phyloP scores from a whole-genome alignment of 371 early-diverging fungal genomes.

The Mortierella sp. region DNA sequence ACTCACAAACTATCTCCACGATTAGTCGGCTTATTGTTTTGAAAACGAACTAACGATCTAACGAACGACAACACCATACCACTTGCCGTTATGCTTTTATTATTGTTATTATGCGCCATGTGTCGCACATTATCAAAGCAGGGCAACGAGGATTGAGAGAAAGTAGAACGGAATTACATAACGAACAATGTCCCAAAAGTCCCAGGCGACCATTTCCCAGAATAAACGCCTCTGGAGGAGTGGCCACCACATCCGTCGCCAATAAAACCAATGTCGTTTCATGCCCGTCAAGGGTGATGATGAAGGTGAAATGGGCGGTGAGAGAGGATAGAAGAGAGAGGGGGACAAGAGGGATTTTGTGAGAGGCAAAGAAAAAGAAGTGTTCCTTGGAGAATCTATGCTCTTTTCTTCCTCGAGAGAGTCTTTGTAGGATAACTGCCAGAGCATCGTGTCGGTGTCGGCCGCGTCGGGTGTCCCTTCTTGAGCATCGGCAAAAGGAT shows the following conservation, averaged over 20 bases:
- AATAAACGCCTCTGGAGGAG: conserved; percentile 14
- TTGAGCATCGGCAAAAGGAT: not conserved
- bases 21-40: not conserved
- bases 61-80: not conserved
- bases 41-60: not conserved
- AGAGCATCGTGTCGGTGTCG: too few species aligned
- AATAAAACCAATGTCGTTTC: not conserved
- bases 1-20: not conserved
- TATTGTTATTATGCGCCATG: not conserved
- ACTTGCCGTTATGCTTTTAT: not conserved
- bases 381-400: not conserved
- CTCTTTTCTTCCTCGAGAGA: not conserved
- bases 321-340: not conserved
- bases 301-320: not conserved
- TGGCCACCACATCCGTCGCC: conserved; percentile 14
- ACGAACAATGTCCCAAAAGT: conserved; percentile 2
- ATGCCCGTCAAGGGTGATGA: not conserved
- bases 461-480: not conserved
- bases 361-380: not conserved
- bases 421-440: not conserved
- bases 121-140: conserved; percentile 5
- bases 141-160: not conserved
- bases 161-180: not conserved
- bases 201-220: conserved; percentile 44
- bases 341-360: not conserved